Evolutionary conservation across 176 grass and related monocot species (phyloP).

Genomic region (Eleusine indica): DNA sequence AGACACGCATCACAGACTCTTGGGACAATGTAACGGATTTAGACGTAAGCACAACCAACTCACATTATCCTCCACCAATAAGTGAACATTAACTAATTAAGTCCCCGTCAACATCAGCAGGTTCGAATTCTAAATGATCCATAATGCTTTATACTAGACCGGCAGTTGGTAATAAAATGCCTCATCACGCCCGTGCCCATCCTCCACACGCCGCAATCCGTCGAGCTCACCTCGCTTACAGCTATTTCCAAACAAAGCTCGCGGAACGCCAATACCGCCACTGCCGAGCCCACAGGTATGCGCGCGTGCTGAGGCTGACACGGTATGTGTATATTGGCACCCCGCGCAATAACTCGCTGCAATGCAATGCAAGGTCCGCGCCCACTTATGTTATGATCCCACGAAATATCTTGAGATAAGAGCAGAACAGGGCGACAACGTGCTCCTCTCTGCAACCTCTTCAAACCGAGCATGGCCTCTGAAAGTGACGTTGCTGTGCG

Average conservation of each 20-base stretch:
- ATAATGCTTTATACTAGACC: background rate
- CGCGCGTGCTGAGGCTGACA: background rate
- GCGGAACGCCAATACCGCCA: conserved; percentile 3
- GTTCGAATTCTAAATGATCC: background rate
- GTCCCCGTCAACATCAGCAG: background rate
- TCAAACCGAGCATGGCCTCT: background rate
- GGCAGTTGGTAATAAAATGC: background rate
- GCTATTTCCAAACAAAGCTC: background rate
- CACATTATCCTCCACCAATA: background rate
- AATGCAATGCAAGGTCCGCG: background rate
- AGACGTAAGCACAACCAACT: background rate
- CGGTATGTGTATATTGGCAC: background rate
- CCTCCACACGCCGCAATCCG: background rate
- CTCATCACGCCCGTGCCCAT: background rate
- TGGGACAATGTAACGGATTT: background rate
- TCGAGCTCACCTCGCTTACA: background rate
- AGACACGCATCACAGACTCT: too few species aligned
- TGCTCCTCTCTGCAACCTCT: background rate
- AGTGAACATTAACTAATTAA: conserved; percentile 1
- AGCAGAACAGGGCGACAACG: background rate
- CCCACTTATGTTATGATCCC: conserved; percentile 6
- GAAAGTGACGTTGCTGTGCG: background rate
- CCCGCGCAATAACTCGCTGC: conserved; percentile 29
- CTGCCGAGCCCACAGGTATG: conserved; percentile 37
- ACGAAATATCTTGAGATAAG: background rate